Evolutionary conservation across 306 rosid species (phyloP).

Genomic region (Cyamopsis tetragonoloba): DNA sequence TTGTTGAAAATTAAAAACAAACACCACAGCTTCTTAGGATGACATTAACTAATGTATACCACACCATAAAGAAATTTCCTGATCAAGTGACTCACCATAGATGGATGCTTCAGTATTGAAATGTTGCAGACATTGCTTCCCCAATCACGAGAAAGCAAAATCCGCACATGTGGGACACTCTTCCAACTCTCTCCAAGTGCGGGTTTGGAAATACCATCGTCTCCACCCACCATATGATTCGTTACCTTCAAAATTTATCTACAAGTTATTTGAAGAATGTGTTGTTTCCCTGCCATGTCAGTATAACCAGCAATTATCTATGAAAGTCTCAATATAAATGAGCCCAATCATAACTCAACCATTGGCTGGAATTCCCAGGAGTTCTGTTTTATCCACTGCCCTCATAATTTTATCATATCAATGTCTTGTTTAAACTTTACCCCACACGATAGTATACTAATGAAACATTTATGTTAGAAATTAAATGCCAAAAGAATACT

Average conservation of each 20-base stretch:
- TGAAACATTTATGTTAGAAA: neutral
- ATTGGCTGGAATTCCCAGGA: neutral
- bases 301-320: neutral
- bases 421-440: neutral
- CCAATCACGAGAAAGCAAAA: constrained; percentile 56
- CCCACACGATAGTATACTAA: neutral
- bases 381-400: neutral
- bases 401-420: neutral
- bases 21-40: neutral
- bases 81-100: constrained; percentile 47
- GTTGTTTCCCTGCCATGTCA: constrained; percentile 2
- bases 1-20: neutral
- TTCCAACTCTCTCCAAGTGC: constrained; percentile 98
- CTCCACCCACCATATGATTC: constrained; percentile 91
- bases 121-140: constrained; percentile 41
- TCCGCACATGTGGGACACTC: constrained; percentile 72
- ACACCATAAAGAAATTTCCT: constrained; percentile 3
- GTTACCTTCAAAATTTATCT: constrained; percentile 61
- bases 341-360: neutral
- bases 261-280: constrained; percentile 15
- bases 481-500: neutral
- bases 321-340: neutral
- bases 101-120: constrained; percentile 65
- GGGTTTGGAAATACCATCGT: constrained; percentile 70
- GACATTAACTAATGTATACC: neutral